A percentile compares a stretch with the other conserved stretches of the same genome.
Evolutionary conservation across 2,329 filamentous ascomycete species (phyloP).

Genomic region (Phialophora chinensis): DNA sequence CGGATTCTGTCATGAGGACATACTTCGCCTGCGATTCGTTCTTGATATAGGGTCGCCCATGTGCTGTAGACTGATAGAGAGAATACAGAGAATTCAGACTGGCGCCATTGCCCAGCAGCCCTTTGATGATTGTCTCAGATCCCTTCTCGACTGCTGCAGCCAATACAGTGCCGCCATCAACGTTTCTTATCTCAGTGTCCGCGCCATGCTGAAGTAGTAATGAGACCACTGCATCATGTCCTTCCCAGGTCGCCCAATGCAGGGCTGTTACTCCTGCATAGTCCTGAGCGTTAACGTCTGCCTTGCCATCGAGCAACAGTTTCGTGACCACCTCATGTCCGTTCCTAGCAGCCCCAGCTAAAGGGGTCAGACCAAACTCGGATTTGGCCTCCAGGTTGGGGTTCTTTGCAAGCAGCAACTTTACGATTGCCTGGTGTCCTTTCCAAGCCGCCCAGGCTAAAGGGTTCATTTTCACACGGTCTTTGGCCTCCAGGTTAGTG

Average conservation of each 20-base stretch:
- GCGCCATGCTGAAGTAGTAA: background rate
- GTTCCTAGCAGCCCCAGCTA: constrained; percentile 13
- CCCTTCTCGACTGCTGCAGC: background rate
- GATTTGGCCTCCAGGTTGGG: constrained; percentile 10
- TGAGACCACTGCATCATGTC: constrained; percentile 8
- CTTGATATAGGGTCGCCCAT: background rate
- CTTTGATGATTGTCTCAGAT: background rate
- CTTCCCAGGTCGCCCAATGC: constrained; percentile 8
- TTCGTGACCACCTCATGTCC: constrained; percentile 28
- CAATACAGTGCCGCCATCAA: background rate
- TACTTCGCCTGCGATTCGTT: background rate
- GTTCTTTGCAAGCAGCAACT: constrained; percentile 21
- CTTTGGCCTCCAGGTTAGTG: too few species aligned
- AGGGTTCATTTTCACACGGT: too few species aligned
- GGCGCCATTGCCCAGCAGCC: background rate
- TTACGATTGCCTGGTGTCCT: too few species aligned
- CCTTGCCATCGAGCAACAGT: constrained; percentile 19
- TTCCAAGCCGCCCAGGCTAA: too few species aligned
- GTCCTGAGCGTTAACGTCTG: constrained; percentile 19
- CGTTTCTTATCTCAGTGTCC: background rate
- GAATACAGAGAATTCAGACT: background rate
- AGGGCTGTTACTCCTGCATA: background rate
- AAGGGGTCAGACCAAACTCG: constrained; percentile 7
- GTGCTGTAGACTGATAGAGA: background rate
- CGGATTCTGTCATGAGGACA: background rate